Evolutionary conservation across 2,329 filamentous ascomycete species (phyloP), one percentile per base, ranked within the genome.

Genomic region (Malbranchea cinnamomea): DNA sequence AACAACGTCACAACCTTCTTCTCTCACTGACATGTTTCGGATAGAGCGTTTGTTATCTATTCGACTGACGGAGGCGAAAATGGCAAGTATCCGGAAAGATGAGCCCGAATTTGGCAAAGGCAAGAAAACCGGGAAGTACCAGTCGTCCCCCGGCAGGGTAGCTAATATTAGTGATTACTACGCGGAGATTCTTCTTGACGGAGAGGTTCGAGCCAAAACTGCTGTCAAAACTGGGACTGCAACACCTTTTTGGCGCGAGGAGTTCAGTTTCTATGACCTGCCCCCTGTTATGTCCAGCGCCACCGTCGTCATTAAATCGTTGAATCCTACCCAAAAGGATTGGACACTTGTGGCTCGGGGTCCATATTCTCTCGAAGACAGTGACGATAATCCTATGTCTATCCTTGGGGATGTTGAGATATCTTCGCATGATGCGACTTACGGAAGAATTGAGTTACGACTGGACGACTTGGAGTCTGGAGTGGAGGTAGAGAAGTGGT

Each of bases 401-500:
- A 48, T 56, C 30, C 41, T 62, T 11, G 37, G 34, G 20, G 59
- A 62, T 27, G 50, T 64, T 18, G 59, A 64, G 35, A 49, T 65
- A 12, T 55, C 59, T 21, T 56, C 60, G 7, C 54, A 62, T 30
- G 61, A 64, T 40, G 47, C 57, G 18, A 52, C 54, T 4, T 59
- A 53, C 34, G 61, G 61, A 21, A 68, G 67, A 37, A 77, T 93
- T n/a, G 82, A 93, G 41, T 71, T 94, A 17, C 69, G 75, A 12
- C 60, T 94, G 5, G 77, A 85, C 35, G 78, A 84, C 38, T 54
- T 93, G 10, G 80, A 87, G 21, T 66, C 71, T 0, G 77, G 75
- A 10, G 78, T 78, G 45, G 79, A 87, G 34, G 67, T 76, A 19
- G 87, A 95, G 52, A 78, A 84, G 45, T 94, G 87, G 87, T 78